Evolutionary conservation across 129 eudicot genomes (phyloP), one percentile per base, ranked within the genome.

Genomic region (Saussurea involucrata): DNA sequence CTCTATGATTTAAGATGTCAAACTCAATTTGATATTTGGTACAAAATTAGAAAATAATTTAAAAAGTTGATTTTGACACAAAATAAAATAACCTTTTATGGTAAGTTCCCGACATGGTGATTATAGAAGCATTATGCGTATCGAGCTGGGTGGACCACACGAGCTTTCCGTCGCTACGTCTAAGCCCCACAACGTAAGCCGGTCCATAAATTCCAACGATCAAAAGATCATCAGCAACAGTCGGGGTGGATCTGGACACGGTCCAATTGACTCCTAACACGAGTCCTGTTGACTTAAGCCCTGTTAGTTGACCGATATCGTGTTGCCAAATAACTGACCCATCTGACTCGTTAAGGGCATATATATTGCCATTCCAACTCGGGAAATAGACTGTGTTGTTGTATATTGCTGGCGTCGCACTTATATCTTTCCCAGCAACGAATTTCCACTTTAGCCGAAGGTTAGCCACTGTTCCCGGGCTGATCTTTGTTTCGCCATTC

Each of bases 61-160:
- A 55, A 13, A 66, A 15, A 44, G 71, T 28, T 31, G 9, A 8
- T 18, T 27, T 15, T 24, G 15, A 67, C 11, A 66, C 20, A 69
- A 7, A 7, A 17, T 7, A 61, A 12, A 78, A 32, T 67, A 78
- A 83, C 92, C 87, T 76, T 5, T 53, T 49, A 24, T 84, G 21
- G 73, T 78, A 80, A 15, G 93, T 88, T 37, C 97, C 97, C 0
- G 97, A 91, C 86, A 81, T 71, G 73, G 97, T 88, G 69, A 91
- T 78, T 25, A 75, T 4, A 33, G 82, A 42, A 0, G 75, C 75
- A 18, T 85, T 86, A 76, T 78, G 91, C 0, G 74, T 69, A 58
- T 81, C 88, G 6, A 91, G 82, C 80, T 57, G 86, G 2, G 85
- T 84, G 4, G 80, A 77, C 97, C 97, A 88, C 1, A 88, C 80